Evolutionary conservation across 768 basidiomycete genomes (phyloP), one percentile per base, ranked within the genome.

Genomic region (Lactifluus echinatus): DNA sequence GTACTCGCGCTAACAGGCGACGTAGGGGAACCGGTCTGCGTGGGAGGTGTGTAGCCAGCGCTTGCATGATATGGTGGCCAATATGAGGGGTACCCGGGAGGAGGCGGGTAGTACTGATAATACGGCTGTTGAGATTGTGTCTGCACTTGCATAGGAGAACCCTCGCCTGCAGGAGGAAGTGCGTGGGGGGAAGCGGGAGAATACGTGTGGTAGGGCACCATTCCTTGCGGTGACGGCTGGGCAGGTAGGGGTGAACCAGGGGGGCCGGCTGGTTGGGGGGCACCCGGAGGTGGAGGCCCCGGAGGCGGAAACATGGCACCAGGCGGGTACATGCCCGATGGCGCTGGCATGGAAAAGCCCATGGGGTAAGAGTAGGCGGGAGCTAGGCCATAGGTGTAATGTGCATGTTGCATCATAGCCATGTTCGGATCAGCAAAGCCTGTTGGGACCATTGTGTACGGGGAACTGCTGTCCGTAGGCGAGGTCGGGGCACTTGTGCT

Each of bases 331-430:
- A 50, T 50, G 50, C 34, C 24, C 2, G 54, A 51, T 19, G 54
- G 47, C 4, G 49, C 49, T 1, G 62, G 56, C 23, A 63, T 36
- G 14, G 62, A 48, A 11, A 62, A 61, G 4, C 60, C 60, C 29
- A 63, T 24, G 0, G 51, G 60, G 23, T 63, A 63, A 0, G 52
- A 54, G 29, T 55, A 63, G 3, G 51, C 52, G 2, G 62, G 60
- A 17, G 60, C 50, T 15, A 63, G 55, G 17, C 51, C 51, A 11
- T 61, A 56, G 47, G 53, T 50, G 45, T 62, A 63, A 29, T 63
- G 62, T 12, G 55, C 51, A n/a, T 61, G 62, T 37, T 63, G 62
- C 34, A 61, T 28, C 59, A 63, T 63, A 2, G 61, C 57, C 55
- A 63, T 61, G 19, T 47, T 61, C 15, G 59, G 55, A 24, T 63